These are phyloP conservation scores for Selaginella moellendorffii DNA, from an alignment of 75 land plant genomes.

Conservation along the genomic window DNA sequence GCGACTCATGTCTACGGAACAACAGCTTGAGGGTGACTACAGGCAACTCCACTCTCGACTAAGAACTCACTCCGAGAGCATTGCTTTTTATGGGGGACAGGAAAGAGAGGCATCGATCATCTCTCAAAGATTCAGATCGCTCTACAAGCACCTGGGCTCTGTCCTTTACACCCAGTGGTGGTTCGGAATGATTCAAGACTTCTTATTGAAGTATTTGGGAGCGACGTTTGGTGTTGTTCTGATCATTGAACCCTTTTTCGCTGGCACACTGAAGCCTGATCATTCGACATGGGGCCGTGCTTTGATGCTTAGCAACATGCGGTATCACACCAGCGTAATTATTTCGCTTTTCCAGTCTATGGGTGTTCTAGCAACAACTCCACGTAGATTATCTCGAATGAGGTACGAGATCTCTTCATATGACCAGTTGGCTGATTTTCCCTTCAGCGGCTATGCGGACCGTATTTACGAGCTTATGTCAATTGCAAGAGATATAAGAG, in stretches of 20 bases:
- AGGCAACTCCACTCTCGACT: conserved; percentile 83
- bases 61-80: conserved; percentile 90
- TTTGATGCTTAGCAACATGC: conserved; percentile 87
- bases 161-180: conserved; percentile 95
- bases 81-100: conserved; percentile 97
- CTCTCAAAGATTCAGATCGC: conserved; percentile 46
- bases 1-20: conserved; percentile 89
- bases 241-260: conserved; percentile 94
- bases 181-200: conserved; percentile 99
- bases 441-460: conserved; percentile 92
- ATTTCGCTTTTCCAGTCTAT: conserved; percentile 90
- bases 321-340: conserved; percentile 97
- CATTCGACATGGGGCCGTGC: conserved; percentile 78
- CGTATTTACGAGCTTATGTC: conserved; percentile 84
- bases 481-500: conserved; percentile 58
- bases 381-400: conserved; percentile 66
- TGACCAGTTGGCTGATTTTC: too few species aligned
- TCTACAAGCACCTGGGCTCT: conserved; percentile 53
- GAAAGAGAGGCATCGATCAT: conserved; percentile 82
- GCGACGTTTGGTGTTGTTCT: conserved; percentile 89
- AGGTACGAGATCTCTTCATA: conserved; percentile 39
- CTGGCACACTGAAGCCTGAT: conserved; percentile 80
- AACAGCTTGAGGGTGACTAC: conserved; percentile 93
- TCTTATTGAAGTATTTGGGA: conserved; percentile 85
- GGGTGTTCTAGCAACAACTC: conserved; percentile 80